These are phyloP conservation scores for Bryum argenteum DNA, from an alignment of 225 moss, liverwort and hornwort genomes.

Conservation along the genomic window DNA sequence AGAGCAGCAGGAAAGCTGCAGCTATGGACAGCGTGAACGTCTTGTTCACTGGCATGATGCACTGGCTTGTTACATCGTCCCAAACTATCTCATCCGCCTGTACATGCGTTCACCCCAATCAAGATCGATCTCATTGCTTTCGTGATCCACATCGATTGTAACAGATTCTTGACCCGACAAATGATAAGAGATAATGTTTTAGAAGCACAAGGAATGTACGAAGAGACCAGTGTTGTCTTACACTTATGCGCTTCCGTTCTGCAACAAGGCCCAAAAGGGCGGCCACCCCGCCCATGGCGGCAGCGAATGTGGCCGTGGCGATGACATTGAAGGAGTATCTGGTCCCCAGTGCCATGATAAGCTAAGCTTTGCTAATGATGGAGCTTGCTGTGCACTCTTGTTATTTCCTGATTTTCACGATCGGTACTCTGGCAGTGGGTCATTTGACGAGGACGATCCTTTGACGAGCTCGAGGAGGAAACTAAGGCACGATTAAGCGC, in stretches of 20 bases:
- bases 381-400: background rate
- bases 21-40: conserved; percentile 38
- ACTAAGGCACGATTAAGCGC: background rate
- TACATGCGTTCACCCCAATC: conserved; percentile 21
- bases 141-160: background rate
- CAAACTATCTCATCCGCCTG: conserved; percentile 52
- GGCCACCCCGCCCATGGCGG: conserved; percentile 38
- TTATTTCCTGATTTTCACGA: background rate
- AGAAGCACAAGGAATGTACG: background rate
- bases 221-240: conserved; percentile 8
- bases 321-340: conserved; percentile 46
- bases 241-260: conserved; percentile 46
- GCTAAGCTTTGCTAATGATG: too few relatives aligned
- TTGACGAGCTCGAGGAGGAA: background rate
- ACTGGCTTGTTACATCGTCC: conserved; percentile 34
- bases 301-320: conserved; percentile 41
- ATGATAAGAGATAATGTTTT: background rate
- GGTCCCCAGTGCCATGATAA: conserved; percentile 44
- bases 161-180: background rate
- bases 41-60: conserved; percentile 43
- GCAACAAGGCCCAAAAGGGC: conserved; percentile 51
- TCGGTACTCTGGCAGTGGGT: background rate
- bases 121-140: too few relatives aligned
- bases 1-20: conserved; percentile 49
- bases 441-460: background rate